Evolutionary conservation across 352 stramenopile species (phyloP).

Genomic region (Phytophthora melonis): DNA sequence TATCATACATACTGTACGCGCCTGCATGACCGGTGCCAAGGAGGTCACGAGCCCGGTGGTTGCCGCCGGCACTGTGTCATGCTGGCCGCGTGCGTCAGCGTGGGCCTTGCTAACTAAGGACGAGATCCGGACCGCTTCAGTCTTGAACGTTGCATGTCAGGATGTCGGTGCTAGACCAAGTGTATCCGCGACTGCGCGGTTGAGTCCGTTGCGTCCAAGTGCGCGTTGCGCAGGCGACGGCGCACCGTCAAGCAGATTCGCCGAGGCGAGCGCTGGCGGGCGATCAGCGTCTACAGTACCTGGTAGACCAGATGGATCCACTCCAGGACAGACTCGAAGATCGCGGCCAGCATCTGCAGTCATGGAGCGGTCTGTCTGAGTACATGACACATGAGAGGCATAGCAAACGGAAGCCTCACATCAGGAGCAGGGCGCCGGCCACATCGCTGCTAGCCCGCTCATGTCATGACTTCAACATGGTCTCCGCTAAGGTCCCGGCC

Average conservation of each 20-base stretch:
- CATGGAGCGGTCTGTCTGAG: constrained; percentile 6
- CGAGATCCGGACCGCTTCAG: neutral
- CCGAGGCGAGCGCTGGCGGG: constrained; percentile 16
- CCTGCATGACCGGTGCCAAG: neutral
- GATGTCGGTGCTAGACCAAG: constrained; percentile 6
- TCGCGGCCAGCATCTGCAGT: constrained; percentile 14
- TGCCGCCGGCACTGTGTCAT: neutral
- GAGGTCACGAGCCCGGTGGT: neutral
- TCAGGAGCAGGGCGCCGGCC: neutral
- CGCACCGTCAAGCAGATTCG: constrained; percentile 26
- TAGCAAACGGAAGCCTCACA: constrained; percentile 1
- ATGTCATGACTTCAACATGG: neutral
- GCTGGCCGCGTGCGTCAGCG: constrained; percentile 2
- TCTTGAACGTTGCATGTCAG: neutral
- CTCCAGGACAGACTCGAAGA: constrained; percentile 10
- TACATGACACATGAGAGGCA: constrained; percentile 7
- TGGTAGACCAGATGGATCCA: constrained; percentile 33
- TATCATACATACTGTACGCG: too few relatives aligned
- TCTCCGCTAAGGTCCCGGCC: constrained; percentile 6
- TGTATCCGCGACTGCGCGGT: constrained; percentile 17
- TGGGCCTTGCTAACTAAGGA: neutral
- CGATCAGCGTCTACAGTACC: constrained; percentile 20
- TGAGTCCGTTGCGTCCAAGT: constrained; percentile 8
- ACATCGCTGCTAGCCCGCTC: constrained; percentile 25
- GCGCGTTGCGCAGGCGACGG: constrained; percentile 27